phyloP scores from a whole-genome alignment of 306 rosid genomes.

The Hippophae gyantsensis region DNA sequence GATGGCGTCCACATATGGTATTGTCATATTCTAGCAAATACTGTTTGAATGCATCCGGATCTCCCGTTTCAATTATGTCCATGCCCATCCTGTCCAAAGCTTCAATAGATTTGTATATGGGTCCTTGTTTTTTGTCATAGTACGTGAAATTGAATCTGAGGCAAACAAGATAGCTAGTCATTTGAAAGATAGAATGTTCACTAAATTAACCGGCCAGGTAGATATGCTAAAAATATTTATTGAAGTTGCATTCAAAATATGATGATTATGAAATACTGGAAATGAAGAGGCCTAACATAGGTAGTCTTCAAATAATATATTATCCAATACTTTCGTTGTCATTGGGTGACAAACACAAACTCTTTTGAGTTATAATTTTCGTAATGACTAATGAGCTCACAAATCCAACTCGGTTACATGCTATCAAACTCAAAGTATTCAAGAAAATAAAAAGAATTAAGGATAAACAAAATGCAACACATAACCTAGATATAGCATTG shows the following conservation, averaged over 20 bases:
- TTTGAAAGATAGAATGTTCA: slow-evolving; percentile 3
- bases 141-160: slow-evolving; percentile 65
- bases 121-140: slow-evolving; percentile 82
- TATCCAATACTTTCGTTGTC: too few species aligned
- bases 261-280: too few species aligned
- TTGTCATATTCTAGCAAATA: slow-evolving; percentile 68
- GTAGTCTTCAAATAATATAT: too few species aligned
- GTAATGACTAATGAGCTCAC: too few species aligned
- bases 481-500: not conserved
- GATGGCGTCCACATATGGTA: slow-evolving; percentile 97
- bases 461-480: not conserved
- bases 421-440: not conserved
- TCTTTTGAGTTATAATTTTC: too few species aligned
- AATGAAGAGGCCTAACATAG: too few species aligned
- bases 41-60: slow-evolving; percentile 77
- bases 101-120: slow-evolving; percentile 88
- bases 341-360: too few species aligned
- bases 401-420: too few species aligned
- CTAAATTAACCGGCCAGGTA: not conserved
- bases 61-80: slow-evolving; percentile 90
- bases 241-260: too few species aligned
- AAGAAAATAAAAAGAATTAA: not conserved
- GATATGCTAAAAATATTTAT: too few species aligned
- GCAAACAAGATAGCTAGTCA: slow-evolving; percentile 15
- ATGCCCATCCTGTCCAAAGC: slow-evolving; percentile 94